Evolutionary conservation across 306 rosid genomes (phyloP), one percentile per base, ranked within the genome.

Genomic region (Gastrolobium villosum): DNA sequence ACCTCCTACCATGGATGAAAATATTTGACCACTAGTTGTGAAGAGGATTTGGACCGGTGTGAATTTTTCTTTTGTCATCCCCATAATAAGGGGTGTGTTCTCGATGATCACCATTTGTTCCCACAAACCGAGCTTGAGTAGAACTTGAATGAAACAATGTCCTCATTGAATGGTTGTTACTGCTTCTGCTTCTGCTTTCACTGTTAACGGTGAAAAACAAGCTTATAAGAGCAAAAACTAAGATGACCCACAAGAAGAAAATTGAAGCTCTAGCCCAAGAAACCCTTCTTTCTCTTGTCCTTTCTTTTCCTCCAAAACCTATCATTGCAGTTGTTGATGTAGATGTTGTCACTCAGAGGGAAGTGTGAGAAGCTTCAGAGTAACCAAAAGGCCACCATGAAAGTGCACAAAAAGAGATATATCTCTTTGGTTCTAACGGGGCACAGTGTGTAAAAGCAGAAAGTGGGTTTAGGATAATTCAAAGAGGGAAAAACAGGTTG

Each of bases 31-130:
- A 77, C 88, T 87, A 92, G 88, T 92, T 94, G 79, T 94, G 97
- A 83, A 94, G 98, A 80, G 98, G 98, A 64, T 94, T 94, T 64
- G 97, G 97, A 84, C 97, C 98, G 0, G 96, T 94, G 61, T 88
- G 98, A 81, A 94, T 86, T 75, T 66, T 1, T 83, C 98, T 88
- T 76, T 92, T 90, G 11, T 89, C 90, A 9, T 90, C 93, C 7
- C 65, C 91, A 53, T 84, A 91, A 20, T 74, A 36, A 10, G 66
- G 63, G 31, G 45, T 54, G 57, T 80, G 82, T 31, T 81, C 26
- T 20, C 26, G 78, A 7, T 83, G 37, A 26, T 67, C 81, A 65
- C 78, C 81, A 44, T 70, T 49, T 70, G 34, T 6, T 32, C 7
- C 67, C 26, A n/a, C 74, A 56, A 75, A 9, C 50, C 41, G 60